phyloP scores from a whole-genome alignment of 2,329 filamentous ascomycete genomes.

The Penicillium concentricum region DNA sequence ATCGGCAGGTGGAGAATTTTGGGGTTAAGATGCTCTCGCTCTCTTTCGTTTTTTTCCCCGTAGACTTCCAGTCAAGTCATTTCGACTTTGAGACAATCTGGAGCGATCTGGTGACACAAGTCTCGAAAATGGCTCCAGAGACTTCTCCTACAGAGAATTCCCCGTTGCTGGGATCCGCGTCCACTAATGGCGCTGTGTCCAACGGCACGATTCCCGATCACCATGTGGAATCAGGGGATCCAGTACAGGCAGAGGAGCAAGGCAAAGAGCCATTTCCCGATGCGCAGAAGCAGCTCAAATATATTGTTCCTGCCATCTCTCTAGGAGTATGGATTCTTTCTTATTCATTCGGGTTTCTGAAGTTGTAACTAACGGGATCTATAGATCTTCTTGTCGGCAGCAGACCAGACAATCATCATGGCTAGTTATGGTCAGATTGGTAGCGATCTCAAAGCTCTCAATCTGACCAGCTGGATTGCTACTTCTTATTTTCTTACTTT shows the following conservation, averaged over 20 bases:
- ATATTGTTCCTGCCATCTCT: conserved; percentile 61
- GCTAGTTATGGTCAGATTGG: conserved; percentile 77
- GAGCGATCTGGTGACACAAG: neutral
- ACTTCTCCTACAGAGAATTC: conserved; percentile 42
- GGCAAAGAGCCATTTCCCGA: conserved; percentile 42
- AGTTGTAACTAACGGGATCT: conserved; percentile 8
- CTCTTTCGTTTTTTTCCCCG: neutral
- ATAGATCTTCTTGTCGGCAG: conserved; percentile 69
- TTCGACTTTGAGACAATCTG: neutral
- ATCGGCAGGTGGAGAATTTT: conserved; percentile 1
- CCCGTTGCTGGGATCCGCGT: conserved; percentile 43
- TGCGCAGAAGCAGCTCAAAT: conserved; percentile 52
- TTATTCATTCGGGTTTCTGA: neutral
- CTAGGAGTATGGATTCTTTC: conserved; percentile 55
- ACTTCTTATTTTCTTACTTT: conserved; percentile 69
- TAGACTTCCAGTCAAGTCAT: neutral
- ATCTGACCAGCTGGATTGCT: conserved; percentile 74
- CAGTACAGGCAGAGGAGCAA: conserved; percentile 16
- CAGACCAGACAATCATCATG: conserved; percentile 75
- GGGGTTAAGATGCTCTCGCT: neutral
- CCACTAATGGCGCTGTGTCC: conserved; percentile 27
- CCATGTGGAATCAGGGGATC: conserved; percentile 22
- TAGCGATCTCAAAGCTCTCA: conserved; percentile 70
- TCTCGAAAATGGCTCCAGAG: conserved; percentile 26
- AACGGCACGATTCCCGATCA: conserved; percentile 24